phyloP scores from a whole-genome alignment of 2,329 filamentous ascomycete genomes.

The Tolypocladium guangdongense region DNA sequence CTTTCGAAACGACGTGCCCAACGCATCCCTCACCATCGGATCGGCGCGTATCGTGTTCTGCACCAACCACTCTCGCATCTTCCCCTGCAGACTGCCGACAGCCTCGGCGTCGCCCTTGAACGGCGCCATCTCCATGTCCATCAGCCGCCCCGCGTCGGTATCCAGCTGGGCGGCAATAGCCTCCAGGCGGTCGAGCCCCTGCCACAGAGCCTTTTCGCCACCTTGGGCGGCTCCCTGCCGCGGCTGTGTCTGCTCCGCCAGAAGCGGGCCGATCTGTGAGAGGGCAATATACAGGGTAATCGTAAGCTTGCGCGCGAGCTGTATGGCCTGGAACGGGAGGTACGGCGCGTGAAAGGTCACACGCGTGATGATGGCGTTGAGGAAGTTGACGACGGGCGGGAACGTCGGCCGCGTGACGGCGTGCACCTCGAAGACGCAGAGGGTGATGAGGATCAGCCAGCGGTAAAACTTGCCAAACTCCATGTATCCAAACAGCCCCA shows the following conservation, averaged over 20 bases:
- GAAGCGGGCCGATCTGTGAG: constrained; percentile 64
- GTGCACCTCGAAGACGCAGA: constrained; percentile 47
- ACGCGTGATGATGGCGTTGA: constrained; percentile 33
- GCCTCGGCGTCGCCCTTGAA: constrained; percentile 62
- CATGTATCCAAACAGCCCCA: constrained; percentile 56
- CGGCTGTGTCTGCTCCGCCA: constrained; percentile 30
- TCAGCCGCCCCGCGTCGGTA: constrained; percentile 55
- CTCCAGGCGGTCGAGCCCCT: constrained; percentile 59
- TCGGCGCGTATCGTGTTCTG: constrained; percentile 74
- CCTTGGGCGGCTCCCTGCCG: constrained; percentile 16
- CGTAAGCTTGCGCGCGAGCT: constrained; percentile 62
- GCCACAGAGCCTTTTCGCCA: constrained; percentile 40
- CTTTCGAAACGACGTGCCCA: constrained; percentile 56
- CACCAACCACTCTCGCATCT: constrained; percentile 78
- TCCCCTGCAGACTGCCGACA: constrained; percentile 48
- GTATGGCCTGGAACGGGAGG: constrained; percentile 76
- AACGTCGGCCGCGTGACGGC: constrained; percentile 42
- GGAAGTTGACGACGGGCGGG: constrained; percentile 31
- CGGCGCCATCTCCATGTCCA: constrained; percentile 71
- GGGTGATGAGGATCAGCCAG: constrained; percentile 44
- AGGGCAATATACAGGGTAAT: constrained; percentile 77
- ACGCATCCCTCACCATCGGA: constrained; percentile 70
- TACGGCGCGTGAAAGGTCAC: constrained; percentile 45
- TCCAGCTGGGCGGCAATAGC: constrained; percentile 48
- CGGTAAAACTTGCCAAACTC: constrained; percentile 57